Evolutionary conservation across 2,329 filamentous ascomycete species (phyloP), one percentile per base, ranked within the genome.

Genomic region (Elsinoe australis): DNA sequence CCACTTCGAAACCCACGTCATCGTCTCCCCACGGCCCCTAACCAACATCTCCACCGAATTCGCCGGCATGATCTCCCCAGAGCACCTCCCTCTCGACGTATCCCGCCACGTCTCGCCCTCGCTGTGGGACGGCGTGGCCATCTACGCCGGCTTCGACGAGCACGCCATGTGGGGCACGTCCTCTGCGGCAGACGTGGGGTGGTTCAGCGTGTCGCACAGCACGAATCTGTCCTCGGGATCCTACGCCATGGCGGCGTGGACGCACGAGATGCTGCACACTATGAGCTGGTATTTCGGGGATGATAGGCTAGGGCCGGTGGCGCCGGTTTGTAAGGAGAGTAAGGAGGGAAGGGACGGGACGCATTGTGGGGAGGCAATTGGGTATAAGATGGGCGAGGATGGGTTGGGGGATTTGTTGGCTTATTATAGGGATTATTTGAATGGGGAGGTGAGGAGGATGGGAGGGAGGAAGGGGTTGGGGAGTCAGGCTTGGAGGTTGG

Each of bases 121-220:
- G 4, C 39, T 32, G 14, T 44, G 39, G 39, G 39, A 44, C 26
- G 39, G 39, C 26, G 39, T 44, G 14, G 39, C 39, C 39, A 32
- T 44, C 39, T 44, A 44, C 26, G 39, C 39, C 26, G 39, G 24
- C 39, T 44, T 44, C 39, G 8, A n/a, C 39, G 39, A 44, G 10
- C 39, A 44, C 39, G 39, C 39, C 39, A 44, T 44, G 39, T 44
- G 39, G 39, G 39, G 39, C 26, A 44, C 28, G 14, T 44, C 39
- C 2, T 44, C 39, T 2, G 39, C 39, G 14, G 39, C 39, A 19
- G 28, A 44, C 26, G 39, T 44, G 3, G 39, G 39, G 14, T 44
- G 39, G 39, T 44, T 44, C 26, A 28, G 21, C 39, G 39, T 44
- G 21, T 28, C 21, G 21, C 39, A 44, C 39, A 29, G 5, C 26